phyloP scores from a whole-genome alignment of 148 eudicot genomes.

The Rhododendron henanense region DNA sequence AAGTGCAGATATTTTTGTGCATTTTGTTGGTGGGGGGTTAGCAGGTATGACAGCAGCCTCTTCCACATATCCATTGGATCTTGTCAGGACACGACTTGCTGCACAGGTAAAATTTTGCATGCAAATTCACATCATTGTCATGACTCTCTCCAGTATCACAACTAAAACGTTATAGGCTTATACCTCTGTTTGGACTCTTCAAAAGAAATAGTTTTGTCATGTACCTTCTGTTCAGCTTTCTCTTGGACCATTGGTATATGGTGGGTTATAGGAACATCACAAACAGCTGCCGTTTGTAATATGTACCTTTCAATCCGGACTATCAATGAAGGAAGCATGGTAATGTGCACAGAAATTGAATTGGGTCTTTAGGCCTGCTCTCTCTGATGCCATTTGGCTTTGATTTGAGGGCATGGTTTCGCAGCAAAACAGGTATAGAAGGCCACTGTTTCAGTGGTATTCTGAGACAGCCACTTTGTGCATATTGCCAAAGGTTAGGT shows the following conservation, averaged over 20 bases:
- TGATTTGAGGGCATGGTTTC: too few relatives aligned
- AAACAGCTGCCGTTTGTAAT: not conserved
- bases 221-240: not conserved
- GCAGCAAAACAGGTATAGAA: too few relatives aligned
- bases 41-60: slow-evolving; percentile 85
- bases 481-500: too few relatives aligned
- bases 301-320: not conserved
- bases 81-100: slow-evolving; percentile 54
- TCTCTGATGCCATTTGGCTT: too few relatives aligned
- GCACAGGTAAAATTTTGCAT: slow-evolving; percentile 37
- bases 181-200: not conserved
- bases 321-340: too few relatives aligned
- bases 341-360: too few relatives aligned
- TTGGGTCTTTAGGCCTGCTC: too few relatives aligned
- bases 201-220: not conserved
- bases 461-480: too few relatives aligned
- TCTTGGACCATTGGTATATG: not conserved
- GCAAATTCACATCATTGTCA: not conserved
- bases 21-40: slow-evolving; percentile 74
- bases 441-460: too few relatives aligned
- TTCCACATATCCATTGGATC: slow-evolving; percentile 52
- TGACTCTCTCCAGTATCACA: not conserved
- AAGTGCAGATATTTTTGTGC: slow-evolving; percentile 45
- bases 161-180: not conserved
- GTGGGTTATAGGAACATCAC: not conserved